A percentile compares a stretch with the other conserved stretches of the same genome.
Evolutionary conservation across 768 basidiomycete genomes (phyloP).

Genomic region (Tricholomella constricta): DNA sequence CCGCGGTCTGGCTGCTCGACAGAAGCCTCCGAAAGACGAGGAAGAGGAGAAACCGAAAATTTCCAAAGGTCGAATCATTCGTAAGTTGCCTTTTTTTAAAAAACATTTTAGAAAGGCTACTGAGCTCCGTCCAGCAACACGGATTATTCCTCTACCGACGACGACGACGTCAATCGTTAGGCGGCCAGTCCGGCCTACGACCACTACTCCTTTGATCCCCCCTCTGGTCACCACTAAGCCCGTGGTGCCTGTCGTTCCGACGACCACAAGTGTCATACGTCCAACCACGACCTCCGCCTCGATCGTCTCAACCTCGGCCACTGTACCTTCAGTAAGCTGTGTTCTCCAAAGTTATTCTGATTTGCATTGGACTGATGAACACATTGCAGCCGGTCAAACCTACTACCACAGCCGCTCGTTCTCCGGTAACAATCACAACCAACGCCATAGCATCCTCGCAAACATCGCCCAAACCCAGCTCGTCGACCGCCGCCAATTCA

Average conservation of each 20-base stretch:
- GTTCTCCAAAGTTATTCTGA: neutral
- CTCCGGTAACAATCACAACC: neutral
- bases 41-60: neutral
- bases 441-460: neutral
- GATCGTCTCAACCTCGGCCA: neutral
- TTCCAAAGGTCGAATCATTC: too few relatives aligned
- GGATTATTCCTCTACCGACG: neutral
- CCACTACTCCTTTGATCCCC: too few relatives aligned
- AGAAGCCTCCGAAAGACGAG: neutral
- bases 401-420: neutral
- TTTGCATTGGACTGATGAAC: too few relatives aligned
- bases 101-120: too few relatives aligned
- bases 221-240: neutral
- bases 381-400: neutral
- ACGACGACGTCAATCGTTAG: too few relatives aligned
- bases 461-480: neutral
- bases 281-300: constrained; percentile 1
- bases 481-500: neutral
- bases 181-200: neutral
- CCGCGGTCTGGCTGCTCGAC: constrained; percentile 12
- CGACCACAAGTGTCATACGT: neutral
- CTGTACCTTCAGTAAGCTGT: neutral
- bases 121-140: neutral
- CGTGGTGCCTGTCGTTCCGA: neutral
- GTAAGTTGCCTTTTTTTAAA: too few relatives aligned